These are phyloP conservation scores for Esteya vermicola DNA, from an alignment of 2,329 filamentous ascomycete genomes.

Conservation along the genomic window DNA sequence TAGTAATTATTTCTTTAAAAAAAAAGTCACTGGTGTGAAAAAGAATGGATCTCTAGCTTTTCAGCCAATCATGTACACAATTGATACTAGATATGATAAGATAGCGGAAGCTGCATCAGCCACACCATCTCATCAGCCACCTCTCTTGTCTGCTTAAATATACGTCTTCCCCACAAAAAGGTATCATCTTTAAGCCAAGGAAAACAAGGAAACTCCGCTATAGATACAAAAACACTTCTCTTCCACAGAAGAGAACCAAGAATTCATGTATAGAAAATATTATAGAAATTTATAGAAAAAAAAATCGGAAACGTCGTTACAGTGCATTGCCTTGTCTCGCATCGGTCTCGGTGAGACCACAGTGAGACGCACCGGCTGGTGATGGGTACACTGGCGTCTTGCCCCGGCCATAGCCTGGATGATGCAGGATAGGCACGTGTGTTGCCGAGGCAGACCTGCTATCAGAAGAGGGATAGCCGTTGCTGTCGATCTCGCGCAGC, in stretches of 20 bases:
- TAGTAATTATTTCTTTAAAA: too few species aligned
- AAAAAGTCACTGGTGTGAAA: slow-evolving; percentile 8
- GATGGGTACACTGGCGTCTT: slow-evolving; percentile 2
- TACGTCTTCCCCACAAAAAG: too few species aligned
- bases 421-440: slow-evolving; percentile 26
- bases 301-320: not conserved
- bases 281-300: not conserved
- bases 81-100: not conserved
- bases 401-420: slow-evolving; percentile 30
- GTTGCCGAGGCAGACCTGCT: slow-evolving; percentile 9
- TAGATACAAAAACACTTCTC: too few species aligned
- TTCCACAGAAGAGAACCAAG: not conserved
- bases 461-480: slow-evolving; percentile 11
- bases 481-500: slow-evolving; percentile 28
- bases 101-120: too few species aligned
- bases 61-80: not conserved
- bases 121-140: not conserved
- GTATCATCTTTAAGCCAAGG: too few species aligned
- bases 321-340: slow-evolving; percentile 2
- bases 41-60: slow-evolving; percentile 1
- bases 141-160: too few species aligned
- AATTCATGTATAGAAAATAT: not conserved
- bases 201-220: too few species aligned
- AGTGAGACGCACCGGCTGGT: slow-evolving; percentile 1
- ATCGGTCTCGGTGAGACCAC: slow-evolving; percentile 7